Conservation (phyloP, 2,329 filamentous ascomycete genomes). For the Lecanosticta acicola region DNA sequence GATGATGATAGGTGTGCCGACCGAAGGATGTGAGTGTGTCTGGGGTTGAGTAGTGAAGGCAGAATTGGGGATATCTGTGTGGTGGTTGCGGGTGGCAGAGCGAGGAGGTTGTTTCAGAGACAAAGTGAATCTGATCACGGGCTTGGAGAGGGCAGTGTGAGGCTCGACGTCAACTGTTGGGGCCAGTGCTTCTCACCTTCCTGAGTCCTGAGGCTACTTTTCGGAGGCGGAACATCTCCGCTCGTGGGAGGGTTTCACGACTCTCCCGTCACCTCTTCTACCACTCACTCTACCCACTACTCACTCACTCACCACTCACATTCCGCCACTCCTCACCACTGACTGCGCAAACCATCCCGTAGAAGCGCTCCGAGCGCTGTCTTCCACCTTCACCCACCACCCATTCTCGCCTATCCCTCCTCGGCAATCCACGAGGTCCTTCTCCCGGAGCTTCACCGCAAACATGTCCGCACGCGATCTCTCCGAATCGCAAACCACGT, state of each 20-base stretch:
- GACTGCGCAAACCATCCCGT: neutral
- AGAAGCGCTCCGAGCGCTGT: neutral
- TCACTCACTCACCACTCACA: neutral
- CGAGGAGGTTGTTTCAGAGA: neutral
- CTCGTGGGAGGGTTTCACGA: too few species aligned
- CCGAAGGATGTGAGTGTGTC: neutral
- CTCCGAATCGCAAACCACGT: slow-evolving; percentile 68
- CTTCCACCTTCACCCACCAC: neutral
- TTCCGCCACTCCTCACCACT: neutral
- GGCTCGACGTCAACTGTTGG: neutral
- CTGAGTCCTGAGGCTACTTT: too few species aligned
- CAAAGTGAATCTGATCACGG: neutral
- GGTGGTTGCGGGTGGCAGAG: neutral
- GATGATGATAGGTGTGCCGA: too few species aligned
- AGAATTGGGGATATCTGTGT: neutral
- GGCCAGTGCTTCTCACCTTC: too few species aligned
- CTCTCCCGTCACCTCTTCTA: too few species aligned
- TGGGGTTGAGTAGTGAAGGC: too few species aligned
- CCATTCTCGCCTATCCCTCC: slow-evolving; percentile 1
- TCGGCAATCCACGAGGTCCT: neutral
- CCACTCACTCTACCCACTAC: neutral
- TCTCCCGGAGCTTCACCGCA: neutral
- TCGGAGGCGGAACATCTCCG: neutral
- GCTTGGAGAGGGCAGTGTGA: neutral
- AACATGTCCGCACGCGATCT: slow-evolving; percentile 52